Base-by-base conservation (phyloP, 140 eudicot species). In the Bidens hawaiensis region DNA sequence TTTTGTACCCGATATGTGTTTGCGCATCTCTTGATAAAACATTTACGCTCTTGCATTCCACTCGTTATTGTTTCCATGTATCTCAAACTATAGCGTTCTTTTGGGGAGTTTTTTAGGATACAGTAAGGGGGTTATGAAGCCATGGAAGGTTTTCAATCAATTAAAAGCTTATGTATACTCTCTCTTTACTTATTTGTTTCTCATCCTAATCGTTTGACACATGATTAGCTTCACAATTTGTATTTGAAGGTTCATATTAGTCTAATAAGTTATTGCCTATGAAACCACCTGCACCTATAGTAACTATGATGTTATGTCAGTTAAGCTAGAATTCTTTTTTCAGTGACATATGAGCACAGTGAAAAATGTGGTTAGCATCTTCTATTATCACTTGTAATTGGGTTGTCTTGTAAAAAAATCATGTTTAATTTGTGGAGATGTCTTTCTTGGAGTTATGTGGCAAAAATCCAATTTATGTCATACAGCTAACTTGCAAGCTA, bases 401-500 rank as follows among this genome's bases (percentile, higher is more conserved):
- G 58, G 48, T 28, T 21, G 4, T 21, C 14, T 45, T 57, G n/a
- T 60, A 49, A 36, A 54, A 22, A 70, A 60, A 22, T 13, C 0
- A 24, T 1, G 2, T 24, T 13, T 41, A 13, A 27, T 41, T 7
- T 42, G 34, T 28, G 5, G 19, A 51, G 31, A 13, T 27, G 57
- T 40, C 12, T 8, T 38, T 38, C 16, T 4, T 30, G 34, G 46
- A 68, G 43, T 55, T 68, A 6, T 43, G 6, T 38, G 62, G 48
- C 34, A 23, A 31, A 70, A 48, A 47, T 38, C 16, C 41, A 19
- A 26, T 12, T 25, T 34, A 36, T 60, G 18, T 43, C 3, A 10
- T 22, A 24, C 2, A 21, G 67, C 77, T 80, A 62, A 80, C 57
- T 24, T 55, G 31, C 70, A 62, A 41, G 21, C 28, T 34, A 40